Conservation (phyloP, 73 alveolate genomes). For the Breviolum minutum region DNA sequence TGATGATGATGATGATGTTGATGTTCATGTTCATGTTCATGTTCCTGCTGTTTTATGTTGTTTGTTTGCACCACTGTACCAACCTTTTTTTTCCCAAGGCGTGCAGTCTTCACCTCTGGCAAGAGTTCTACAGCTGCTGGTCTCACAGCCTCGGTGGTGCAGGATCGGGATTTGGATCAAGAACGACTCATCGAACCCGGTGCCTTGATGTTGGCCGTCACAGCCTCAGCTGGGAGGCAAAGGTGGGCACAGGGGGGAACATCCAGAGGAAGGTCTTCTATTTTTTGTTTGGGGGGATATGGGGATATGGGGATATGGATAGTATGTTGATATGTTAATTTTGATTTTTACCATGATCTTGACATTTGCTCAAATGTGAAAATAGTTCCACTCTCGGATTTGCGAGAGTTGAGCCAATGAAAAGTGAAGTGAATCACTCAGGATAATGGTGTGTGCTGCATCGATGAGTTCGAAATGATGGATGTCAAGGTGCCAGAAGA, state of each 20-base stretch:
- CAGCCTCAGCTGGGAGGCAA: background rate
- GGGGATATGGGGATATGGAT: too few species aligned
- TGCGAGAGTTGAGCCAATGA: too few species aligned
- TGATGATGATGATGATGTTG: too few species aligned
- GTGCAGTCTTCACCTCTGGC: constrained; percentile 99
- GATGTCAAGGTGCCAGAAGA: constrained; percentile 98
- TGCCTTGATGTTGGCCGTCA: constrained; percentile 99
- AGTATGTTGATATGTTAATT: too few species aligned
- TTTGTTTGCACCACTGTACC: background rate
- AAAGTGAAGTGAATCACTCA: background rate
- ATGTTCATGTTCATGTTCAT: too few species aligned
- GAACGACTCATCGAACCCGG: constrained; percentile 99
- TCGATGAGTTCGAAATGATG: constrained; percentile 99
- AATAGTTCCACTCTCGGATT: too few species aligned
- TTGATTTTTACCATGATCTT: too few species aligned
- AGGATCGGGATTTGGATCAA: constrained; percentile 99
- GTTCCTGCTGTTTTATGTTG: too few species aligned
- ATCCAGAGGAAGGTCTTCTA: background rate
- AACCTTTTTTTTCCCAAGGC: constrained; percentile 10
- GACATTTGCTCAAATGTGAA: too few species aligned
- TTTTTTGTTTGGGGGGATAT: background rate
- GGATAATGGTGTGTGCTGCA: constrained; percentile 99
- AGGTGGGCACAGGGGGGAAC: background rate
- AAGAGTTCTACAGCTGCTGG: constrained; percentile 99
- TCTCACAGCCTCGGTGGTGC: constrained; percentile 95